These are phyloP conservation scores for Epichloe aotearoae DNA, from an alignment of 2,329 filamentous ascomycete genomes.

Conservation along the genomic window DNA sequence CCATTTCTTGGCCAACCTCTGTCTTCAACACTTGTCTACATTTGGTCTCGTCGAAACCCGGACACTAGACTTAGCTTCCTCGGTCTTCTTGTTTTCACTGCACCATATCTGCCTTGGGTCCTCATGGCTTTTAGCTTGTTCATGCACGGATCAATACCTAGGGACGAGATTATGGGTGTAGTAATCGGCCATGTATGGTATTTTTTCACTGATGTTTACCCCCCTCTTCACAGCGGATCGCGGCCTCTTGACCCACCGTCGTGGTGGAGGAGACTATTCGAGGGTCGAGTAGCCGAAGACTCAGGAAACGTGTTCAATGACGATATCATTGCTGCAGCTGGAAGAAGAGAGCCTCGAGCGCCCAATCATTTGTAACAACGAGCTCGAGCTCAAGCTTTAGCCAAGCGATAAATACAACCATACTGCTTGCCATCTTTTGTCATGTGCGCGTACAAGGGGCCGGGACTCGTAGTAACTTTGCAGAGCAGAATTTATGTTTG, in stretches of 20 bases:
- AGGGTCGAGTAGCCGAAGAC: constrained; percentile 35
- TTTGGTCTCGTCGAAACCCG: constrained; percentile 92
- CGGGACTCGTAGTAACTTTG: background rate
- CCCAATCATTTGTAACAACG: background rate
- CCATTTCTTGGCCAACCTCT: constrained; percentile 90
- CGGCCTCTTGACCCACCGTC: constrained; percentile 76
- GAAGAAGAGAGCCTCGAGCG: constrained; percentile 12
- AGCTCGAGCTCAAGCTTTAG: background rate
- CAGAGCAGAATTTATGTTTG: background rate
- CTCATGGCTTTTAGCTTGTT: constrained; percentile 84
- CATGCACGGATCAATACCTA: constrained; percentile 80
- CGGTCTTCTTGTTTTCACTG: constrained; percentile 79
- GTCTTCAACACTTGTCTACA: constrained; percentile 89
- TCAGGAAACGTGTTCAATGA: constrained; percentile 44
- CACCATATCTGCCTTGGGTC: constrained; percentile 92
- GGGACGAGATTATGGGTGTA: constrained; percentile 92
- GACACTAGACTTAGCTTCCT: constrained; percentile 82
- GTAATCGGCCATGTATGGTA: constrained; percentile 95
- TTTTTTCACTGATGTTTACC: constrained; percentile 98
- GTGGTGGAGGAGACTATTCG: constrained; percentile 85
- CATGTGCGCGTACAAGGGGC: background rate
- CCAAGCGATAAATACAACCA: too few species aligned
- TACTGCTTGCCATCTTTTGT: too few species aligned
- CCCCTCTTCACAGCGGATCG: constrained; percentile 76
- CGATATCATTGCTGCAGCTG: constrained; percentile 47